Conservation (phyloP, 2,329 filamentous ascomycete genomes). For the Fusarium aywerte region DNA sequence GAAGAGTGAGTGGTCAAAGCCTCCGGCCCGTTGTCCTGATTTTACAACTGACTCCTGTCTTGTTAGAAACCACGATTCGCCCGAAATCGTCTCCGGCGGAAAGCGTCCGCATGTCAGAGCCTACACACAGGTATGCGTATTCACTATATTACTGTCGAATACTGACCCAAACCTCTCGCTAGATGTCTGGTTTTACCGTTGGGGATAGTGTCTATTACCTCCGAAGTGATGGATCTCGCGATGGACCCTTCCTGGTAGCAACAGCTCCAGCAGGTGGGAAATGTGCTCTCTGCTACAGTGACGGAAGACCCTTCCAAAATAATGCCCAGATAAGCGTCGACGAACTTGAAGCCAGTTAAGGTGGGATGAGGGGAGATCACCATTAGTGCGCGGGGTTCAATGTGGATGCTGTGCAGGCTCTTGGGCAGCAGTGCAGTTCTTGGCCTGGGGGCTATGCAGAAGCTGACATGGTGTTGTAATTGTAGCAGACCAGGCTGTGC, state of each 20-base stretch:
- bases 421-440: background rate
- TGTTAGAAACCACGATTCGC: background rate
- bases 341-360: background rate
- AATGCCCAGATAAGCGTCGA: background rate
- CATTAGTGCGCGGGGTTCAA: background rate
- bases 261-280: background rate
- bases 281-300: background rate
- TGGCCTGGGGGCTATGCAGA: background rate
- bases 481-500: background rate
- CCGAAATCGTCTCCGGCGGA: background rate
- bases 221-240: background rate
- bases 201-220: slow-evolving; percentile 11
- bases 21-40: background rate
- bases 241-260: slow-evolving; percentile 6
- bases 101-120: background rate
- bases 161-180: background rate
- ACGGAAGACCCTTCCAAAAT: background rate
- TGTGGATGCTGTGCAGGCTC: background rate
- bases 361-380: background rate
- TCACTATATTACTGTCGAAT: accelerated
- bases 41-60: background rate
- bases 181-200: background rate
- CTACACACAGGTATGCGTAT: background rate
- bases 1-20: background rate
- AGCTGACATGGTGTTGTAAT: background rate